Base-by-base conservation (phyloP, 2,329 filamentous ascomycete species). In the Trichoderma sp. region DNA sequence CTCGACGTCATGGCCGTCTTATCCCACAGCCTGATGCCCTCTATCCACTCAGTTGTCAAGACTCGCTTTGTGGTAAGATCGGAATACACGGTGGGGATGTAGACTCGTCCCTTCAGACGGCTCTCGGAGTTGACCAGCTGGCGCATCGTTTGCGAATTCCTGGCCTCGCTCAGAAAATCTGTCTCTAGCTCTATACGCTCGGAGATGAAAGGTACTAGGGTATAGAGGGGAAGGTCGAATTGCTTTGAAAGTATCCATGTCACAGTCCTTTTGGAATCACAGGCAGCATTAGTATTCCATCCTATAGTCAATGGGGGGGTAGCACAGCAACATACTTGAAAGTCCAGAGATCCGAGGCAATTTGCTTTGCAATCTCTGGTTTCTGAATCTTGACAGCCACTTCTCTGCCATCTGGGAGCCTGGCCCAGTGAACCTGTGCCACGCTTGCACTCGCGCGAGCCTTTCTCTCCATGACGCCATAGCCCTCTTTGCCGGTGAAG, bases 371-470 rank as follows among this genome's bases (percentile, higher is more conserved):
- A 77, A 99, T 98, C 83, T 97, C 95, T 61, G 90, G 87, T 83
- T 98, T 99, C 83, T 99, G 96, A 5, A 99, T 90, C 83, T 99
- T 99, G 77, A 99, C 87, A 2, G 96, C 96, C 26, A 98, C 92
- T 82, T 97, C 94, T 59, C 93, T 86, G 0, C 96, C 96, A 81
- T 98, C 95, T 3, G 88, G 81, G 68, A 98, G 79, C 70, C 90
- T 85, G 8, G 96, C 96, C 94, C 95, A 97, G 78, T 98, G 96
- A 2, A 99, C 96, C 81, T 98, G 96, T 1, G 96, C 96, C 10
- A 99, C 95, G 78, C 93, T 97, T 2, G 96, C 96, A 76, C 91
- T 95, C 0, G 91, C 91, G 70, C 90, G 78, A 8, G 87, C 87
- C 68, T 81, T 83, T 51, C 84, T 81, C 79, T 89, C 87, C 83